phyloP scores from a whole-genome alignment of 768 basidiomycete genomes.

The Kwoniella sp. region DNA sequence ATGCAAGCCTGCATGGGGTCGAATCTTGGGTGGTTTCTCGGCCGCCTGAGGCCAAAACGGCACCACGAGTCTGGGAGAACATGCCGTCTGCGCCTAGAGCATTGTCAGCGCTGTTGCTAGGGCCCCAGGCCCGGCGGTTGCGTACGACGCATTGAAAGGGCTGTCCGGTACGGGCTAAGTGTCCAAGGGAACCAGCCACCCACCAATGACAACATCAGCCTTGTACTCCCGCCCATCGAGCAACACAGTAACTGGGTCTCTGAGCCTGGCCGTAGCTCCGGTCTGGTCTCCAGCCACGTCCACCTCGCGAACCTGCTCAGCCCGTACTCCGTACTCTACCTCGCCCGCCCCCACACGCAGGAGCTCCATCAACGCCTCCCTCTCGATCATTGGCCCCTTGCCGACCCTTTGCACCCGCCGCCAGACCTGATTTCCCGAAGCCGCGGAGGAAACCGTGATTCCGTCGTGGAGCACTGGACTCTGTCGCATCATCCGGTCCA shows the following conservation, averaged over 20 bases:
- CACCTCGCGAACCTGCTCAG: not conserved
- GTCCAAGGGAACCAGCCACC: too few species aligned
- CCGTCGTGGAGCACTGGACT: constrained; percentile 15
- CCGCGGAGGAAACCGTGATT: not conserved
- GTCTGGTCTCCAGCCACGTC: constrained; percentile 3
- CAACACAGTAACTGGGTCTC: too few species aligned
- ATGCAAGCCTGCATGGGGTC: too few species aligned
- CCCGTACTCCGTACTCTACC: constrained; percentile 11
- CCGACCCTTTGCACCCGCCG: constrained; percentile 2
- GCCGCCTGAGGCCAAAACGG: too few species aligned
- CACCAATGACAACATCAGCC: constrained; percentile 21
- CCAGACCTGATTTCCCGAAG: constrained; percentile 1
- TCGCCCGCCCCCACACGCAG: not conserved
- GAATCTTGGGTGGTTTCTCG: not conserved
- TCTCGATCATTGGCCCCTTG: constrained; percentile 16
- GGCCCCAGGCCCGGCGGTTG: too few species aligned
- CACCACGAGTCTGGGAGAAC: constrained; percentile 11
- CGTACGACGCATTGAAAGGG: too few species aligned
- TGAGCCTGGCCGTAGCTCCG: too few species aligned
- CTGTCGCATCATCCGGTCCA: too few species aligned
- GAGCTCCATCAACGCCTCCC: constrained; percentile 12
- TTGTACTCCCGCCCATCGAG: not conserved
- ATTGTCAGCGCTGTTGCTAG: too few species aligned
- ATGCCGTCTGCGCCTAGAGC: constrained; percentile 32
- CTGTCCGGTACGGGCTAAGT: too few species aligned